phyloP scores from a whole-genome alignment of 345 rosid species.

The Camelina sativa region DNA sequence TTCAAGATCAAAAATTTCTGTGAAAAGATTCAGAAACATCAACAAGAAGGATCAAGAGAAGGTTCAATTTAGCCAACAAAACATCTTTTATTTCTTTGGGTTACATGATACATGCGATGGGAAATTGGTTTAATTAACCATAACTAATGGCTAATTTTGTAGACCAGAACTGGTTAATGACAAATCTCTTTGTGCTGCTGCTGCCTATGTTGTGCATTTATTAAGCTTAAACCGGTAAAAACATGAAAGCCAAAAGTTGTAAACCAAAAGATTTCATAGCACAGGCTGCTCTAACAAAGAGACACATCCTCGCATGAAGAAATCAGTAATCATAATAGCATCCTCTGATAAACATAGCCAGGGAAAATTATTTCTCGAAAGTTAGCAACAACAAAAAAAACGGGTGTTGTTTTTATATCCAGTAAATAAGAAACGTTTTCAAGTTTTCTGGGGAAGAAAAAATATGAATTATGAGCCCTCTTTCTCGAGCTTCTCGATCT shows the following conservation, averaged over 20 bases:
- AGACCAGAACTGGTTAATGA: slow-evolving; percentile 22
- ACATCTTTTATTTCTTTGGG: not conserved
- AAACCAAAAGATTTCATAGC: slow-evolving; percentile 2
- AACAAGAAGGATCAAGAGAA: not conserved
- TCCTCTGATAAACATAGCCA: slow-evolving; percentile 29
- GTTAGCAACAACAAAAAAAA: slow-evolving; percentile 15
- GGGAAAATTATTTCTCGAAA: slow-evolving; percentile 25
- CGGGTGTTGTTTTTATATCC: slow-evolving; percentile 25
- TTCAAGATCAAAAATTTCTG: not conserved
- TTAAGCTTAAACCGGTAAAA: slow-evolving; percentile 10
- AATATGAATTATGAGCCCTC: slow-evolving; percentile 19
- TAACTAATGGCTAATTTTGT: slow-evolving; percentile 24
- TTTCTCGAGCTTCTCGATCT: slow-evolving; percentile 34
- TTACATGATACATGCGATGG: slow-evolving; percentile 1
- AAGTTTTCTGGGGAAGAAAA: slow-evolving; percentile 4
- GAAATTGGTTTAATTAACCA: slow-evolving; percentile 11
- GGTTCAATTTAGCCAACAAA: not conserved
- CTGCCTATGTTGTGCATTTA: not conserved
- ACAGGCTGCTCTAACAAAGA: not conserved
- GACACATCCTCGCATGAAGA: not conserved
- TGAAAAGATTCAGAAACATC: slow-evolving; percentile 15
- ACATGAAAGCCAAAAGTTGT: slow-evolving; percentile 7
- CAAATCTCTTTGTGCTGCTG: not conserved
- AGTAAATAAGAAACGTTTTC: slow-evolving; percentile 10
- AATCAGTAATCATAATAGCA: slow-evolving; percentile 31